Conservation (phyloP, 768 basidiomycete genomes). For the Termitomyces sp. region DNA sequence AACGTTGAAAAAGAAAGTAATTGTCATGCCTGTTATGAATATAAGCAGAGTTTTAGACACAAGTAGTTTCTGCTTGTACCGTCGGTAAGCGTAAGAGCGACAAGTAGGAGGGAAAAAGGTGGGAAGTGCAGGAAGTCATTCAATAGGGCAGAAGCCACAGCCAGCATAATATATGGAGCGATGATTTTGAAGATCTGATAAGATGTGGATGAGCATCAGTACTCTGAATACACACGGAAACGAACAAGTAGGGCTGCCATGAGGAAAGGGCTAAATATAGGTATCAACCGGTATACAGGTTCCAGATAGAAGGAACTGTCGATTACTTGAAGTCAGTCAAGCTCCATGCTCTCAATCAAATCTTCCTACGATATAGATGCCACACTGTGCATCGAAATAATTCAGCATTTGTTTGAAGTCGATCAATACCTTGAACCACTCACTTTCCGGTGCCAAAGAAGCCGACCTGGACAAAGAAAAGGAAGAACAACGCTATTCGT, state of each 20-base stretch:
- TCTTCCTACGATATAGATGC: slow-evolving; percentile 75
- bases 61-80: slow-evolving; percentile 31
- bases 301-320: slow-evolving; percentile 78
- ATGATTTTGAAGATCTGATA: slow-evolving; percentile 77
- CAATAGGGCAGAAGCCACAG: slow-evolving; percentile 63
- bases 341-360: neutral
- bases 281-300: slow-evolving; percentile 84
- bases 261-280: slow-evolving; percentile 81
- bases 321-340: neutral
- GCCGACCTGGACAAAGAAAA: slow-evolving; percentile 84
- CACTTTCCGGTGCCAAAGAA: slow-evolving; percentile 87
- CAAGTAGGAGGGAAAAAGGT: slow-evolving; percentile 76
- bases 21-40: slow-evolving; percentile 63
- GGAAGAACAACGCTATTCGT: slow-evolving; percentile 74
- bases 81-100: slow-evolving; percentile 72
- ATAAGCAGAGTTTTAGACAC: slow-evolving; percentile 7
- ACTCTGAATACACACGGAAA: neutral
- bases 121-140: slow-evolving; percentile 67
- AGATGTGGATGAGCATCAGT: neutral
- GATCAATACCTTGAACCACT: slow-evolving; percentile 23
- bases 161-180: slow-evolving; percentile 74
- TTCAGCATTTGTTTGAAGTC: neutral
- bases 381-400: slow-evolving; percentile 39
- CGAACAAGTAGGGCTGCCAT: slow-evolving; percentile 73
- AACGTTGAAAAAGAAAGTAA: slow-evolving; percentile 81